Base-by-base conservation (phyloP, 495 filamentous ascomycete species). In the Penicillium waksmanii region DNA sequence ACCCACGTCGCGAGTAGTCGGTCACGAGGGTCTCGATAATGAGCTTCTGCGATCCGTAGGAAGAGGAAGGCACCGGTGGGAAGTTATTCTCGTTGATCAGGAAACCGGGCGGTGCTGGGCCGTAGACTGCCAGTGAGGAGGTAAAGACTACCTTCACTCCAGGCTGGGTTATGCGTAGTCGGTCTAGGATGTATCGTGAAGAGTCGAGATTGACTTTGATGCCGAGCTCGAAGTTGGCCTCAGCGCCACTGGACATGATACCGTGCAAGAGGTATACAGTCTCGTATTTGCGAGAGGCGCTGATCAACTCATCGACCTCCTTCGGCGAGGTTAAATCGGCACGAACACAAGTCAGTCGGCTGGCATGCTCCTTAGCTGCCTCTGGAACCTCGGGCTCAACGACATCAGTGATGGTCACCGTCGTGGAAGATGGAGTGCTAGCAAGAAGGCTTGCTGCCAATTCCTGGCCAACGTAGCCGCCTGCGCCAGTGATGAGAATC, bases 211-310 rank as follows among this genome's bases (percentile, higher is more conserved):
- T 96, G 52, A 92, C 89, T 42, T 71, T 71, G 53, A 91, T 79
- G 3, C 89, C 90, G 13, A 90, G 78, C 47, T 91, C 88, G 65
- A 90, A 87, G 69, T 94, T 82, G 23, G 85, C 85, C 68, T 96
- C 91, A 17, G 86, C 80, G 47, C 87, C 88, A 19, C 85, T 83
- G 36, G 88, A 91, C 91, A 94, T 93, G 74, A 96, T 91, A 48
- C 91, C 91, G 73, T 96, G 91, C 64, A 96, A 85, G 54, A 93
- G 69, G 76, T 89, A 93, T 64, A 90, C 79, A 15, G 85, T 87
- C 61, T 84, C 78, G 13, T 87, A 81, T 35, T 75, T 82, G 15
- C 67, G 67, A 33, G 68, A 62, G 18, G 57, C 51, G 19, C 65
- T 69, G 55, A 79, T 72, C 18, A 89, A 66, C 27, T 88, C 64